Base-by-base conservation (phyloP, 2,329 filamentous ascomycete species). In the Colletotrichum godetiae region DNA sequence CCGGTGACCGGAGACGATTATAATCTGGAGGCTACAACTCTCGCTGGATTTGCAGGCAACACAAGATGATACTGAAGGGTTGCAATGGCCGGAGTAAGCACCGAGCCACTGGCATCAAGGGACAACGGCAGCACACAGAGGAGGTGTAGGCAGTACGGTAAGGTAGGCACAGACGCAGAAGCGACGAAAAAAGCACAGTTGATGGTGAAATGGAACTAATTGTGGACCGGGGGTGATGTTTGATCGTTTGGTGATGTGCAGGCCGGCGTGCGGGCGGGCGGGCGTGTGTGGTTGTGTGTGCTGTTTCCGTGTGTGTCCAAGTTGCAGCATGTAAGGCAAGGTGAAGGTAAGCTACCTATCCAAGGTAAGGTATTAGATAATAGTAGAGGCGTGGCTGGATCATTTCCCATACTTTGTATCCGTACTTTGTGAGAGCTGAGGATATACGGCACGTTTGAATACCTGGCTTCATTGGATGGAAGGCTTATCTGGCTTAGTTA, bases 201-300 rank as follows among this genome's bases (percentile, higher is more conserved):
- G 52, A 73, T 56, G 66, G 65, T 29, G 66, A 35, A 46, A 59
- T 64, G 59, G 70, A 55, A 64, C 53, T 19, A 67, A 63, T 22
- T 69, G 59, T 64, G 70, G 70, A 73, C n/a, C 53, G 53, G 52
- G 59, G 52, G 59, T 37, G 65, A 55, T 65, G 35, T 72, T 53
- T 63, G 67, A n/a, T 66, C 24, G 53, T 67, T 66, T 37, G 55
- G 53, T n/a, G 55, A 59, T 59, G 67, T 58, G 67, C 37, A 49
- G 35, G 37, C 24, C 15, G 59, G 37, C 19, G 35, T 60, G 24
- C 4, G 22, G 27, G 27, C 27, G 27, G 27, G 27, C 12, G n/a
- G n/a, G 24, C n/a, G 49, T 67, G 42, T 60, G 62, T 53, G 68
- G 53, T 19, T 67, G 53, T 29, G 31, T 66, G 15, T 37, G 22